Conservation (phyloP, 2,329 filamentous ascomycete species). For the Apiospora phragmitis region DNA sequence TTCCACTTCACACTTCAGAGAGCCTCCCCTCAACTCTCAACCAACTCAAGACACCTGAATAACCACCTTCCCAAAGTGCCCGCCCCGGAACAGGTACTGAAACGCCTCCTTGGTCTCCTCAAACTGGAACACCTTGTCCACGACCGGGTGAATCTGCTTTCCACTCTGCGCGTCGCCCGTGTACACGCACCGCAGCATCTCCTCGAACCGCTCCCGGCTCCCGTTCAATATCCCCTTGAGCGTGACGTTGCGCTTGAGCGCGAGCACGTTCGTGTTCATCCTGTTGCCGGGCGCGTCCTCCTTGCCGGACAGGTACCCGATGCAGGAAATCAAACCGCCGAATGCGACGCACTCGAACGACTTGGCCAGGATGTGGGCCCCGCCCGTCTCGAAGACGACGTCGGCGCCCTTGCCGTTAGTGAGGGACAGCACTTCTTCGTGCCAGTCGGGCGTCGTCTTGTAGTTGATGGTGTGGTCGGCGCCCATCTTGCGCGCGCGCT, state of each 20-base stretch:
- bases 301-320: conserved; percentile 46
- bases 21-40: too few species aligned
- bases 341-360: conserved; percentile 55
- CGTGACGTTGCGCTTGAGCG: conserved; percentile 36
- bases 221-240: conserved; percentile 56
- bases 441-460: conserved; percentile 52
- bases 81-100: conserved; percentile 50
- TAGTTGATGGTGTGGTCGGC: conserved; percentile 57
- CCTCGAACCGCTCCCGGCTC: conserved; percentile 56
- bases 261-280: conserved; percentile 55
- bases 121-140: conserved; percentile 49
- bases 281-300: conserved; percentile 40
- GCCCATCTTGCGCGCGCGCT: conserved; percentile 47
- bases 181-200: conserved; percentile 41
- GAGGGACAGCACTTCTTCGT: conserved; percentile 45
- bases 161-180: conserved; percentile 44
- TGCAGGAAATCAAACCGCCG: conserved; percentile 51
- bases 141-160: conserved; percentile 43
- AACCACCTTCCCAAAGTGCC: conserved; percentile 60
- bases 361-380: conserved; percentile 50
- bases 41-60: conserved; percentile 37
- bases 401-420: conserved; percentile 50
- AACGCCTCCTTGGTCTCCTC: conserved; percentile 50
- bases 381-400: conserved; percentile 57
- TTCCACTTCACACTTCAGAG: background rate